These are phyloP conservation scores for Cryptosporidium viatorum DNA, from an alignment of 169 alveolate genomes.

Conservation along the genomic window DNA sequence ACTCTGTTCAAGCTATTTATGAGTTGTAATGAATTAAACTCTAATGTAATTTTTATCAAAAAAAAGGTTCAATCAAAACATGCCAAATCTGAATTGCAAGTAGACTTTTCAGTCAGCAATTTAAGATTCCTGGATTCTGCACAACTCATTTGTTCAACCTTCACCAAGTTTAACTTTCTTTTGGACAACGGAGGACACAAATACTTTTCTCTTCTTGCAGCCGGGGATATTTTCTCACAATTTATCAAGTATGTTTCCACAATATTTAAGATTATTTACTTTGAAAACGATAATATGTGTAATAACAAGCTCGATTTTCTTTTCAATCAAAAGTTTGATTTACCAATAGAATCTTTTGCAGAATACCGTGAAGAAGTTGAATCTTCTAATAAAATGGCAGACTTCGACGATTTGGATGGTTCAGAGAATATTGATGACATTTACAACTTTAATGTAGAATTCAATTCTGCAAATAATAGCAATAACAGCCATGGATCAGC, in stretches of 20 bases:
- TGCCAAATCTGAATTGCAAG: neutral
- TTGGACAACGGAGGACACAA: neutral
- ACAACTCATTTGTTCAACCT: neutral
- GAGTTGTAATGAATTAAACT: constrained; percentile 19
- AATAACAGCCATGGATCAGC: neutral
- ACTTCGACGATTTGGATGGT: neutral
- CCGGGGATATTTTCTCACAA: constrained; percentile 34
- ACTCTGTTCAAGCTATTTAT: constrained; percentile 14
- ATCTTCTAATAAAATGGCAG: neutral
- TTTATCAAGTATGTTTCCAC: constrained; percentile 15
- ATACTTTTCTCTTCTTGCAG: constrained; percentile 38
- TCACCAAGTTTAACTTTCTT: constrained; percentile 5
- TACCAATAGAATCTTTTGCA: neutral
- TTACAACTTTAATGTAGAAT: neutral
- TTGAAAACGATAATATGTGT: neutral
- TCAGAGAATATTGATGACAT: neutral
- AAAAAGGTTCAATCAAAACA: neutral
- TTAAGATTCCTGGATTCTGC: constrained; percentile 27
- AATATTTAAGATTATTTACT: neutral
- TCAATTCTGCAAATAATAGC: neutral
- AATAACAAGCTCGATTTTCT: constrained; percentile 2
- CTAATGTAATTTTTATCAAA: neutral
- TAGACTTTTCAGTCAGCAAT: constrained; percentile 23
- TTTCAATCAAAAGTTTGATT: constrained; percentile 12
- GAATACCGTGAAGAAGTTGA: neutral